Conservation (phyloP, 140 eudicot genomes). For the Stevia rebaudiana region DNA sequence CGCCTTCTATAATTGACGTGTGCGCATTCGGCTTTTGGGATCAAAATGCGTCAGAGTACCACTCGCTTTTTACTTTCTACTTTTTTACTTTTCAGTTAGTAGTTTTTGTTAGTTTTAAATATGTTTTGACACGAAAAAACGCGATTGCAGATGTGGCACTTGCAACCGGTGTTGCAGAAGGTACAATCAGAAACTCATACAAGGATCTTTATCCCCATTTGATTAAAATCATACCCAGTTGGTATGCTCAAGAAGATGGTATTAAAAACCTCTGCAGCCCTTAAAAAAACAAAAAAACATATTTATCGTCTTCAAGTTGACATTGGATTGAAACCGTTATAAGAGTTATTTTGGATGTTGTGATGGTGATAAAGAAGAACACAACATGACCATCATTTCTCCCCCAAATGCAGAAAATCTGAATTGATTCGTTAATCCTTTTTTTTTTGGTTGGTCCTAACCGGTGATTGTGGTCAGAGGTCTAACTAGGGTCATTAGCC, state of each 20-base stretch:
- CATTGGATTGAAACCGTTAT: neutral
- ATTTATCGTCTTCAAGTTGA: neutral
- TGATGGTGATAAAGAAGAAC: neutral
- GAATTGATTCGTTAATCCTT: neutral
- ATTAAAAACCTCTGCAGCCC: constrained; percentile 6
- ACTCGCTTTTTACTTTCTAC: neutral
- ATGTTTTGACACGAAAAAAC: neutral
- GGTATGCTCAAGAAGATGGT: constrained; percentile 10
- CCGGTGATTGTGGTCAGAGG: neutral
- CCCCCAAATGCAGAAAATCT: neutral
- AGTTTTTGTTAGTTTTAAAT: too few species aligned
- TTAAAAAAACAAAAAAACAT: neutral
- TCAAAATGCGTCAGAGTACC: too few species aligned
- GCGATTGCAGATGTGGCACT: constrained; percentile 3
- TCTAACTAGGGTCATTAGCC: neutral
- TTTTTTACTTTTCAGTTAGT: neutral
- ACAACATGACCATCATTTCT: neutral
- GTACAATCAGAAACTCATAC: constrained; percentile 8
- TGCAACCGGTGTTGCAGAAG: constrained; percentile 13
- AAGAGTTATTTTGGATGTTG: neutral
- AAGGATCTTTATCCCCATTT: constrained; percentile 10
- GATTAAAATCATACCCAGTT: neutral
- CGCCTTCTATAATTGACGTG: too few species aligned
- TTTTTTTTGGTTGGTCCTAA: neutral
- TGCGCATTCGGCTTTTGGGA: too few species aligned